phyloP scores from a whole-genome alignment of 2,329 filamentous ascomycete species.

The Xylariaceae sp. region DNA sequence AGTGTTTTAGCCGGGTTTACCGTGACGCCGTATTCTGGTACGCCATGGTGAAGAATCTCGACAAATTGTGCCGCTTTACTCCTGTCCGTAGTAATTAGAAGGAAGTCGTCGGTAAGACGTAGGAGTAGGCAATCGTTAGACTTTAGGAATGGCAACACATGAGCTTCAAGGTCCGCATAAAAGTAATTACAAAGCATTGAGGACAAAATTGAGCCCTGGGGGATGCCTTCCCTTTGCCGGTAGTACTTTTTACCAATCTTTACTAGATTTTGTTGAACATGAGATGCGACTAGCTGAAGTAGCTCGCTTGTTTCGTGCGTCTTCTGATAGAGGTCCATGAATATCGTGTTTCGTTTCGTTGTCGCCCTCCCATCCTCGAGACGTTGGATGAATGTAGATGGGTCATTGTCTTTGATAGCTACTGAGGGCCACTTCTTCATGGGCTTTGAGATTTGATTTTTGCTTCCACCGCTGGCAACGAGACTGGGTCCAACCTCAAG shows the following conservation, averaged over 20 bases:
- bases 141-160: conserved; percentile 64
- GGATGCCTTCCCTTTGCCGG: conserved; percentile 82
- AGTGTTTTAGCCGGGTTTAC: conserved; percentile 78
- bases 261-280: conserved; percentile 81
- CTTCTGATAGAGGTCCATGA: conserved; percentile 65
- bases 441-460: conserved; percentile 32
- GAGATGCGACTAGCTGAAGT: conserved; percentile 67
- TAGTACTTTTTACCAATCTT: conserved; percentile 87
- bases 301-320: conserved; percentile 56
- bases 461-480: conserved; percentile 37
- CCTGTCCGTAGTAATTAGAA: conserved; percentile 73
- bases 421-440: conserved; percentile 50
- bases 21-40: conserved; percentile 74
- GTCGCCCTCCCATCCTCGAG: conserved; percentile 38
- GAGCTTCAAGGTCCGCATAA: conserved; percentile 79
- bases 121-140: conserved; percentile 62
- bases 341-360: conserved; percentile 65
- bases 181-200: conserved; percentile 91
- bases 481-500: conserved; percentile 53
- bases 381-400: conserved; percentile 41
- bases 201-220: conserved; percentile 87
- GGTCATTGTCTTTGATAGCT: conserved; percentile 43
- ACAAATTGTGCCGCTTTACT: conserved; percentile 69
- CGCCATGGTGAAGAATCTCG: conserved; percentile 71
- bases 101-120: conserved; percentile 86